A percentile compares a stretch with the other conserved stretches of the same genome.
These are phyloP conservation scores for Pleurotus djamor DNA, from an alignment of 768 basidiomycete species.

Conservation along the genomic window DNA sequence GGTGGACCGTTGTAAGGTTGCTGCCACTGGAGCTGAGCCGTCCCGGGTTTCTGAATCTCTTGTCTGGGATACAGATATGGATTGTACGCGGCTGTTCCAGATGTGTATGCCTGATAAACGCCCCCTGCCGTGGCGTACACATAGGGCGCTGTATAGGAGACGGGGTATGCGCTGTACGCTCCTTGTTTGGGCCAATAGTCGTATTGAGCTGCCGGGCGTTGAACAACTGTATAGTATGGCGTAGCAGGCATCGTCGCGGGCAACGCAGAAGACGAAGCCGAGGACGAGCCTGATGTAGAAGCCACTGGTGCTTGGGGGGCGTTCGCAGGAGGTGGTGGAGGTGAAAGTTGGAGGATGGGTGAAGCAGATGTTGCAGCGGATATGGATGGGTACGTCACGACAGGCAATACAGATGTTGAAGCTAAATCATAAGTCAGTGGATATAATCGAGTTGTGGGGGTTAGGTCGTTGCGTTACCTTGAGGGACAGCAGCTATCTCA, in stretches of 20 bases:
- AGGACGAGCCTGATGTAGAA: constrained; percentile 2
- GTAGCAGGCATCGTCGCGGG: constrained; percentile 14
- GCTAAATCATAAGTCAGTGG: constrained; percentile 4
- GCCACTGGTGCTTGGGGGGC: constrained; percentile 10
- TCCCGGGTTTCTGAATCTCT: constrained; percentile 7
- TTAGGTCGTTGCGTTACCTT: constrained; percentile 35
- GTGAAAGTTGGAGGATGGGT: neutral
- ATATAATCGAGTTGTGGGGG: constrained; percentile 3
- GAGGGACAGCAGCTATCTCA: constrained; percentile 44
- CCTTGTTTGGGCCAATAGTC: constrained; percentile 35
- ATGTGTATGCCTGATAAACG: constrained; percentile 20
- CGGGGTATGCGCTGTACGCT: constrained; percentile 16
- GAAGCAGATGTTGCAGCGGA: constrained; percentile 19
- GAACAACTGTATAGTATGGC: constrained; percentile 13
- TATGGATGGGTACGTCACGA: constrained; percentile 27
- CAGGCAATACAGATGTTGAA: constrained; percentile 20
- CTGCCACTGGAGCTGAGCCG: constrained; percentile 15
- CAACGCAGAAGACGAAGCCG: neutral
- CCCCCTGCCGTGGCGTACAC: constrained; percentile 16
- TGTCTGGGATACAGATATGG: constrained; percentile 16
- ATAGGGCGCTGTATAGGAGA: constrained; percentile 19
- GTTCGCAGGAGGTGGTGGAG: constrained; percentile 4
- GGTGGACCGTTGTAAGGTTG: too few species aligned
- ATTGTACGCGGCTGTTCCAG: constrained; percentile 18
- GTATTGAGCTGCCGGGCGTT: constrained; percentile 22